Evolutionary conservation across 2,329 filamentous ascomycete species (phyloP).

Genomic region (Penicillium expansum): DNA sequence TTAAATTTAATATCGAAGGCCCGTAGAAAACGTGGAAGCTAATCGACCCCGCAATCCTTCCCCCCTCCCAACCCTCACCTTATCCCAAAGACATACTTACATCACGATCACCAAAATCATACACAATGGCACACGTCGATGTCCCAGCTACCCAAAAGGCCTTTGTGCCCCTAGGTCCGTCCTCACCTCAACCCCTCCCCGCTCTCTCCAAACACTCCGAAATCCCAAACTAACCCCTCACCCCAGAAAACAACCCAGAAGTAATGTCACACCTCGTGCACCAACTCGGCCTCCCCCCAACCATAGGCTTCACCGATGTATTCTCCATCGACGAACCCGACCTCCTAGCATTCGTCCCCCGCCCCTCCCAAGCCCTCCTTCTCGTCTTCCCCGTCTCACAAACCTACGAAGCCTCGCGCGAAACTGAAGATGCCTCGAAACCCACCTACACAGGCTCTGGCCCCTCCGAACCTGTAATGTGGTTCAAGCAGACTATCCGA

Average conservation of each 20-base stretch:
- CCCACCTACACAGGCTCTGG: conserved; percentile 67
- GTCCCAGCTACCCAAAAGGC: conserved; percentile 44
- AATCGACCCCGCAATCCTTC: conserved; percentile 1
- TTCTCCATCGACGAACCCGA: conserved; percentile 85
- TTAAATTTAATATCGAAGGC: too few relatives aligned
- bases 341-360: conserved; percentile 80
- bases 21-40: not conserved
- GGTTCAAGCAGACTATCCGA: conserved; percentile 93
- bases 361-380: conserved; percentile 81
- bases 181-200: not conserved
- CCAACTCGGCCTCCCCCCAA: conserved; percentile 76
- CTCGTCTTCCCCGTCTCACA: conserved; percentile 85
- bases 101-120: not conserved
- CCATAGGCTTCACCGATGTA: conserved; percentile 81
- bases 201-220: not conserved
- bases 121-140: conserved; percentile 36
- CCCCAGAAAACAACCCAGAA: conserved; percentile 71
- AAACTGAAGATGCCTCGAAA: conserved; percentile 66
- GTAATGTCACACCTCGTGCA: conserved; percentile 82
- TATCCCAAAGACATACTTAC: not conserved
- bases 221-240: conserved; percentile 11
- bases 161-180: conserved; percentile 48
- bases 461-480: conserved; percentile 71
- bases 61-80: not conserved
- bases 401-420: conserved; percentile 73